Base-by-base conservation (phyloP, 1,284 basidiomycete species). In the Papiliotrema fonsecae region DNA sequence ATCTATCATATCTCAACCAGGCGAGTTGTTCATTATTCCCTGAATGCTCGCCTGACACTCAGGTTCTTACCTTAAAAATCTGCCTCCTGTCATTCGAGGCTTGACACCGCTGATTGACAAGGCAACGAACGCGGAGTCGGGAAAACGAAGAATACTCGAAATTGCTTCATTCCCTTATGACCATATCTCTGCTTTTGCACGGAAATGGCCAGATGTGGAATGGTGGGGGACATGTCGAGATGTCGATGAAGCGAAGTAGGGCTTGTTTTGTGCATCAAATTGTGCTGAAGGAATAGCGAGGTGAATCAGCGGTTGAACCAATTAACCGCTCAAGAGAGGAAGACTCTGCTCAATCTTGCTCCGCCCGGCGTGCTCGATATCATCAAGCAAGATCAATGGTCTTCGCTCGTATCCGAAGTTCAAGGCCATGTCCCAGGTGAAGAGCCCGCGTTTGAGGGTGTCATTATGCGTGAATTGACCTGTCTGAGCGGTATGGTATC, bases 31-130 rank as follows among this genome's bases (percentile, higher is more conserved):
- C 0, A 14, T 14, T 18, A 22, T 24, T 2, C 13, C 28, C 28
- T 38, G 11, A 9, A 47, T 6, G 25, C 31, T 34, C 14, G 21
- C 28, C 35, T 45, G 22, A 51, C 13, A 16, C 13, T 3, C 49
- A 65, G 67, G 63, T 38, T 58, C 67, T 35, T 58, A 60, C 1
- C 34, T 45, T 24, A 52, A 65, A 7, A 69, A 69, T 47, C 35
- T 60, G 14, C 38, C 26, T 18, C 62, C 65, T 1, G 60, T 69
- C 7, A 51, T 58, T 0, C 50, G 56, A 1, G 61, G 55, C 2
- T 55, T 67, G 10, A 7, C 42, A 6, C 52, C 55, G 2, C 43
- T 67, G 6, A 18, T 68, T 34, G 42, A 49, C 21, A 25, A 16
- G 3, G 1, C 46, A 4, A 24, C 37, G 30, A 21, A 19, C 14